phyloP scores from a whole-genome alignment of 352 stramenopile species.

The Globisporangium lucens region DNA sequence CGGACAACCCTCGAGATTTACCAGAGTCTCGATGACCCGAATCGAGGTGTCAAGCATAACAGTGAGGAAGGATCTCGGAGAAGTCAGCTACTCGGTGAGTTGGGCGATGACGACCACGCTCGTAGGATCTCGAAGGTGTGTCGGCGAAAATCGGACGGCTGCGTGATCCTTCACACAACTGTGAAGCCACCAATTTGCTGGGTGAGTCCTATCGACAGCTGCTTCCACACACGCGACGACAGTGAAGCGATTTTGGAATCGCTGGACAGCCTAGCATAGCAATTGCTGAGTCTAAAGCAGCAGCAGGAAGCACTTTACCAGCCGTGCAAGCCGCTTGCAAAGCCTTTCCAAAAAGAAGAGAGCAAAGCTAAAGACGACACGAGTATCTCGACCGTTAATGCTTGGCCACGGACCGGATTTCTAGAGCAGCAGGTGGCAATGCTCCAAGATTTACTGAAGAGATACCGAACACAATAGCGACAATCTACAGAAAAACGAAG shows the following conservation, averaged over 20 bases:
- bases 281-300: conserved; percentile 42
- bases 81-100: background rate
- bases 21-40: conserved; percentile 54
- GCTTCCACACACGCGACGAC: conserved; percentile 47
- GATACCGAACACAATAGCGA: conserved; percentile 53
- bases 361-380: conserved; percentile 4
- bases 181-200: conserved; percentile 17
- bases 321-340: conserved; percentile 17
- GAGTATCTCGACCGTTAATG: conserved; percentile 21
- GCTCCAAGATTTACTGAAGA: conserved; percentile 45
- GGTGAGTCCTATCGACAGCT: conserved; percentile 24
- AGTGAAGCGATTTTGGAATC: conserved; percentile 42
- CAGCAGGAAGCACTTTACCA: conserved; percentile 24
- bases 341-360: background rate
- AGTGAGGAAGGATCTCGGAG: conserved; percentile 11
- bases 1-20: conserved; percentile 58
- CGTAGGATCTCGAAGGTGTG: conserved; percentile 4
- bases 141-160: conserved; percentile 27
- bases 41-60: conserved; percentile 14
- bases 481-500: conserved; percentile 28
- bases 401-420: conserved; percentile 31
- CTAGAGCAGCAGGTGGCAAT: conserved; percentile 49
- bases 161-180: conserved; percentile 3
- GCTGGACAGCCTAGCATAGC: conserved; percentile 38
- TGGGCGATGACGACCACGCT: conserved; percentile 17